Evolutionary conservation across 805 yeast species (phyloP).

Genomic region (Kodamaea nitidulidarum): DNA sequence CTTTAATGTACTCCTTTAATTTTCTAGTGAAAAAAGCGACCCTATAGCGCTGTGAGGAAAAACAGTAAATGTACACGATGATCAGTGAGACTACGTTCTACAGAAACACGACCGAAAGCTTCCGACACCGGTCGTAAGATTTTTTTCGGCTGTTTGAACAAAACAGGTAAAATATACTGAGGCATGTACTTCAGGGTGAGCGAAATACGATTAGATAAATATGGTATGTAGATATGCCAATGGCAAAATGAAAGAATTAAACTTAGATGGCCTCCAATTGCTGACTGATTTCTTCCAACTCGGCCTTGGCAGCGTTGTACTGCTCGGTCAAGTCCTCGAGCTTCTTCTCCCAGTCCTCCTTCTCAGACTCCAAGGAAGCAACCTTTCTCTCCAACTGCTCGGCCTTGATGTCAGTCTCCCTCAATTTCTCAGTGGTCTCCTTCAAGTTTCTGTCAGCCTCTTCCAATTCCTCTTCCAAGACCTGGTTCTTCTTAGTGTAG

Average conservation of each 20-base stretch:
- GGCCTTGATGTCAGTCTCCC: slow-evolving; percentile 93
- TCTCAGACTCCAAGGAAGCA: slow-evolving; percentile 85
- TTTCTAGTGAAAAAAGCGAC: background rate
- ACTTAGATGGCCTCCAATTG: slow-evolving; percentile 76
- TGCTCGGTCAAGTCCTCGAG: slow-evolving; percentile 82
- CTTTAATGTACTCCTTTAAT: background rate
- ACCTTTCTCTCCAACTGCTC: slow-evolving; percentile 96
- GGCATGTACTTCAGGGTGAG: background rate
- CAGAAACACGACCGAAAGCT: too few relatives aligned
- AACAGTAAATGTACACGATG: too few relatives aligned
- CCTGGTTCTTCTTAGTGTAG: slow-evolving; percentile 82
- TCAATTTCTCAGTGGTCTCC: slow-evolving; percentile 88
- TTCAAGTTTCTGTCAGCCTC: slow-evolving; percentile 85
- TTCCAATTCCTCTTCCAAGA: slow-evolving; percentile 88
- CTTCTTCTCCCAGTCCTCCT: slow-evolving; percentile 85
- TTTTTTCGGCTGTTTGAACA: background rate
- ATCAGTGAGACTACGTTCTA: too few relatives aligned
- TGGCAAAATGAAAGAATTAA: slow-evolving; percentile 4
- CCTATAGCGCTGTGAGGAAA: too few relatives aligned
- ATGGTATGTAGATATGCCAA: slow-evolving; percentile 1
- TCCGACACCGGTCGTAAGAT: too few relatives aligned
- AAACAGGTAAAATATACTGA: background rate
- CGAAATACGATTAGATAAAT: slow-evolving; percentile 1
- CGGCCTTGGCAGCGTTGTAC: slow-evolving; percentile 81
- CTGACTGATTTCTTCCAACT: slow-evolving; percentile 93